phyloP scores from a whole-genome alignment of 2,329 filamentous ascomycete genomes.

The Rosellinia necatrix region DNA sequence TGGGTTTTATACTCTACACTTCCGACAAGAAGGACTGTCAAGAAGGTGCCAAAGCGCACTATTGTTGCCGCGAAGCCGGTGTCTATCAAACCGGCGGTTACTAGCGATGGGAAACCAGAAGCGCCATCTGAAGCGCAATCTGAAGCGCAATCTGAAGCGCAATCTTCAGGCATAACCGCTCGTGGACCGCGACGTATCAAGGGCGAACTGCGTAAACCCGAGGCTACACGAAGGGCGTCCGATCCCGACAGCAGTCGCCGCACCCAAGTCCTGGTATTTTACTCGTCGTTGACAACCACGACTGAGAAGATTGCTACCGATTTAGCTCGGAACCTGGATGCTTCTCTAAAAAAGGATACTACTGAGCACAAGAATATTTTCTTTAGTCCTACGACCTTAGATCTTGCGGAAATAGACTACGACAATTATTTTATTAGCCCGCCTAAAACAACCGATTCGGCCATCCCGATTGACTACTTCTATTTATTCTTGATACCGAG shows the following conservation, averaged over 20 bases:
- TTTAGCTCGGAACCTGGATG: slow-evolving; percentile 61
- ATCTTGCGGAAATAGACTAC: slow-evolving; percentile 85
- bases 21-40: slow-evolving; percentile 30
- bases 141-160: slow-evolving; percentile 12
- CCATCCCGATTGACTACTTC: slow-evolving; percentile 63
- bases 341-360: slow-evolving; percentile 56
- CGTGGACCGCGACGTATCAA: slow-evolving; percentile 56
- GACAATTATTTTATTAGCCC: slow-evolving; percentile 88
- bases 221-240: slow-evolving; percentile 40
- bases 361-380: slow-evolving; percentile 46
- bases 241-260: slow-evolving; percentile 45
- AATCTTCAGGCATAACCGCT: slow-evolving; percentile 39
- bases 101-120: slow-evolving; percentile 27
- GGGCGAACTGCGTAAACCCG: slow-evolving; percentile 46
- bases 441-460: slow-evolving; percentile 62
- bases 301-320: slow-evolving; percentile 75
- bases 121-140: slow-evolving; percentile 15
- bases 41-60: slow-evolving; percentile 28
- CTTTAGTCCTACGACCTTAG: slow-evolving; percentile 67
- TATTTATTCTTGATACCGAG: slow-evolving; percentile 87
- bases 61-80: slow-evolving; percentile 21
- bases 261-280: slow-evolving; percentile 82
- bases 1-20: slow-evolving; percentile 26
- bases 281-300: slow-evolving; percentile 82
- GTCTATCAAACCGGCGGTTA: background rate